These are phyloP conservation scores for Cystobasidium slooffiae DNA, from an alignment of 1,284 basidiomycete genomes.

Conservation along the genomic window DNA sequence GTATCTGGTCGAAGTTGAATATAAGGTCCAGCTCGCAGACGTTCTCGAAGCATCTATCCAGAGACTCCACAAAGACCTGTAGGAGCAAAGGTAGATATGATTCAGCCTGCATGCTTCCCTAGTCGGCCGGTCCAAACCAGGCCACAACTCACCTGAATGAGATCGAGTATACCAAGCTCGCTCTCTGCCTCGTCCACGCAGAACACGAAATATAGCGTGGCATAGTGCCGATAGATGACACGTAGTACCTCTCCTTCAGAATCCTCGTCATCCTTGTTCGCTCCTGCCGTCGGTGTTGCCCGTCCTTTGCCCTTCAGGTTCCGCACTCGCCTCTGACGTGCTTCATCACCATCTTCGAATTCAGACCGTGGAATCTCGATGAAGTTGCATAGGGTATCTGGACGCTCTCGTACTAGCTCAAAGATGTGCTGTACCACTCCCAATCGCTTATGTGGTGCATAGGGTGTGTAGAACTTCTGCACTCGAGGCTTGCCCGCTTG, in stretches of 20 bases:
- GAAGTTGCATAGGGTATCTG: constrained; percentile 54
- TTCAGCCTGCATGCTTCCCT: constrained; percentile 1
- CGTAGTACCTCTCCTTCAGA: constrained; percentile 58
- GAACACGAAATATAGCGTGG: constrained; percentile 95
- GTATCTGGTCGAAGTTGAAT: constrained; percentile 65
- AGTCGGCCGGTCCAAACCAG: not conserved
- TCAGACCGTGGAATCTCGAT: constrained; percentile 48
- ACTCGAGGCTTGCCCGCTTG: constrained; percentile 86
- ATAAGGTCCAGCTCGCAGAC: constrained; percentile 98
- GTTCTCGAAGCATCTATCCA: constrained; percentile 95
- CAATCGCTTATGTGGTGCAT: constrained; percentile 67
- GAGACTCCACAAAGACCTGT: constrained; percentile 92
- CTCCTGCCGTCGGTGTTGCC: constrained; percentile 8
- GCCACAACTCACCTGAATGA: constrained; percentile 80
- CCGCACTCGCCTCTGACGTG: not conserved
- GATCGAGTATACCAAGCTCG: constrained; percentile 91
- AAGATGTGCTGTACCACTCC: constrained; percentile 50
- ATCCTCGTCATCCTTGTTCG: constrained; percentile 43
- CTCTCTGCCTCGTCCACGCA: constrained; percentile 94
- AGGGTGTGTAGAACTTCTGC: constrained; percentile 88
- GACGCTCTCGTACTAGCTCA: constrained; percentile 48
- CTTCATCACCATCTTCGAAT: constrained; percentile 41
- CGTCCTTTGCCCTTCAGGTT: constrained; percentile 50
- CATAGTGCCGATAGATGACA: constrained; percentile 62
- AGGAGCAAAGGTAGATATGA: no score